Percentiles rank a stretch among this genome's conserved stretches.
Conservation (phyloP, 768 basidiomycete species). For the Psilocybe sp. region DNA sequence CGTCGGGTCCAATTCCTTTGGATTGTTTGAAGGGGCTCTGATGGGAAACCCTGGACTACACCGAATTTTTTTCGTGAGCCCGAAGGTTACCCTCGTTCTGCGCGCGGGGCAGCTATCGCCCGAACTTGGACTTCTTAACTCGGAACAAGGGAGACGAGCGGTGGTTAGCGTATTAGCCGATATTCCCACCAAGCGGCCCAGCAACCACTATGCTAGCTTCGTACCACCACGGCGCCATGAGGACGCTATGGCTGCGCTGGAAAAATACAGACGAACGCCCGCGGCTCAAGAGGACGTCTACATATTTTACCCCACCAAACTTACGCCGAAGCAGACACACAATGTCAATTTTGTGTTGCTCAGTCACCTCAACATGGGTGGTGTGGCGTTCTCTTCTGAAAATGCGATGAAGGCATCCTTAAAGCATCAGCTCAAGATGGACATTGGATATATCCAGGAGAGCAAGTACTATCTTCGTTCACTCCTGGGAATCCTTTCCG, state of each 20-base stretch:
- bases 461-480: constrained; percentile 4
- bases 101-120: constrained; percentile 7
- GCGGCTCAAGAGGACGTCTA: constrained; percentile 17
- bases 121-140: neutral
- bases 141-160: neutral
- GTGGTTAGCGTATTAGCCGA: constrained; percentile 9
- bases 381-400: constrained; percentile 14
- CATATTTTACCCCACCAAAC: constrained; percentile 18
- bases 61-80: constrained; percentile 27
- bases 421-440: constrained; percentile 1
- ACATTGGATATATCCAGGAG: neutral
- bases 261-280: constrained; percentile 1
- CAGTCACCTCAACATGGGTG: constrained; percentile 10
- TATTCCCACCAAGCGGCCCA: constrained; percentile 1
- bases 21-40: constrained; percentile 26
- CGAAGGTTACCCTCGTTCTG: constrained; percentile 22
- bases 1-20: constrained; percentile 23
- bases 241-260: neutral
- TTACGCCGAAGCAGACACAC: constrained; percentile 17
- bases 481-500: neutral
- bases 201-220: neutral
- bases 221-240: neutral
- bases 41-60: constrained; percentile 12
- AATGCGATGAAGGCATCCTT: constrained; percentile 7
- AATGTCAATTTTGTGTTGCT: constrained; percentile 13